Evolutionary conservation across 257 asterid species (phyloP), one percentile per base, ranked within the genome.

Genomic region (Galeopsis tetrahit): DNA sequence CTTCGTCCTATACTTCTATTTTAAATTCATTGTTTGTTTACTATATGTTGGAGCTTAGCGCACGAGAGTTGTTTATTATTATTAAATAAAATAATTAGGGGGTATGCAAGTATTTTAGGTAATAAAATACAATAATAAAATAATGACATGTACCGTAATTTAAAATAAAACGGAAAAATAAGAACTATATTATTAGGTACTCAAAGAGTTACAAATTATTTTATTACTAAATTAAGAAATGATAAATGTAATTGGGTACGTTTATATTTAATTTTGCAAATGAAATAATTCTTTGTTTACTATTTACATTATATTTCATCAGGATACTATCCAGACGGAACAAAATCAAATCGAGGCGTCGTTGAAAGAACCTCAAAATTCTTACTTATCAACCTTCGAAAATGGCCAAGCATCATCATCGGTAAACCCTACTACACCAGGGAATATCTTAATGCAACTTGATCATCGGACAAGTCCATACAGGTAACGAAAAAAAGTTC

Each of bases 381-480:
- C 73, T 33, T 55, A 39, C 63, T 10, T 77, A 11, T 40, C 76
- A 28, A 51, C 68, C 21, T 35, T 49, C 21, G 72, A 44, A 64
- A 70, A 58, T 38, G 77, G 34, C 32, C 68, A 33, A 48, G 48
- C 31, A 36, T 36, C 77, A 17, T 28, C 62, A 4, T 5, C 33
- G n/a, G 63, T 66, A 63, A 80, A 74, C 67, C 77, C 76, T 51
- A 6, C 73, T 15, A 2, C 72, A 2, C 73, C 34, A 7, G 5
- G 77, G 2, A 77, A 71, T 69, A n/a, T 58, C 68, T 36, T 70
- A n/a, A 80, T 73, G 85, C 78, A 80, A 32, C 78, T 75, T 59
- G 87, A 82, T 68, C 85, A 82, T 34, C 81, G 90, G 88, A 75
- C 67, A 33, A 79, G 80, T 60, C 79, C 85, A 6, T 81, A 69